Percentiles rank a stretch among this genome's conserved stretches.
Conservation (phyloP, 495 filamentous ascomycete genomes). For the Evernia prunastri region DNA sequence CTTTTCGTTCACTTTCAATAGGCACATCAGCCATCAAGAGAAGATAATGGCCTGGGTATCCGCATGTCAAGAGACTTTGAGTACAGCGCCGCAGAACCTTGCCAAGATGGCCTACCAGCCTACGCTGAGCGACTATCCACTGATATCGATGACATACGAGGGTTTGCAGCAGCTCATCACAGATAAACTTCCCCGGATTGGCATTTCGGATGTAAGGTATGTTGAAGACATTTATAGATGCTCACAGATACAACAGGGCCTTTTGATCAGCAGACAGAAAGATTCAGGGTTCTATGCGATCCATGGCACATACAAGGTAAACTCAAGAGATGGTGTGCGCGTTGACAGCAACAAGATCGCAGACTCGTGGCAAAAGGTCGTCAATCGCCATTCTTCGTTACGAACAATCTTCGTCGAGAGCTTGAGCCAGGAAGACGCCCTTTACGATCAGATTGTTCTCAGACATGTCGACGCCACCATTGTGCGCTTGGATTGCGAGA, state of each 20-base stretch:
- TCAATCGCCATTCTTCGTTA: conserved; percentile 45
- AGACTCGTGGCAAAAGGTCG: conserved; percentile 43
- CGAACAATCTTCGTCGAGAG: conserved; percentile 49
- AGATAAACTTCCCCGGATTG: conserved; percentile 42
- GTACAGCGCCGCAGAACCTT: conserved; percentile 44
- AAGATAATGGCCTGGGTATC: conserved; percentile 54
- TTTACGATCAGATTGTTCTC: conserved; percentile 48
- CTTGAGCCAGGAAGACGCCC: conserved; percentile 34
- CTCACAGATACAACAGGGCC: conserved; percentile 61
- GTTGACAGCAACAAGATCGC: conserved; percentile 38
- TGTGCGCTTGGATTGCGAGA: conserved; percentile 33
- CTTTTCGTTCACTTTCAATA: conserved; percentile 60
- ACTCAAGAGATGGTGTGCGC: conserved; percentile 22
- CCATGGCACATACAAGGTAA: conserved; percentile 56
- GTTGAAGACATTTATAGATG: conserved; percentile 61
- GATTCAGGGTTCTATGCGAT: conserved; percentile 54
- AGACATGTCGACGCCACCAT: conserved; percentile 34
- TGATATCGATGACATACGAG: conserved; percentile 55
- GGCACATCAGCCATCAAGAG: conserved; percentile 51
- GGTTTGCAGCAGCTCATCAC: conserved; percentile 37
- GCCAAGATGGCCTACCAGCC: conserved; percentile 42
- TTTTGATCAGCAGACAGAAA: conserved; percentile 54
- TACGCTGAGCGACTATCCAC: conserved; percentile 57
- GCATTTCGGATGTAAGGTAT: conserved; percentile 38
- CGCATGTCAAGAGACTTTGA: conserved; percentile 50